Evolutionary conservation across 768 basidiomycete genomes (phyloP), one percentile per base, ranked within the genome.

Genomic region (Lactarius quietus): DNA sequence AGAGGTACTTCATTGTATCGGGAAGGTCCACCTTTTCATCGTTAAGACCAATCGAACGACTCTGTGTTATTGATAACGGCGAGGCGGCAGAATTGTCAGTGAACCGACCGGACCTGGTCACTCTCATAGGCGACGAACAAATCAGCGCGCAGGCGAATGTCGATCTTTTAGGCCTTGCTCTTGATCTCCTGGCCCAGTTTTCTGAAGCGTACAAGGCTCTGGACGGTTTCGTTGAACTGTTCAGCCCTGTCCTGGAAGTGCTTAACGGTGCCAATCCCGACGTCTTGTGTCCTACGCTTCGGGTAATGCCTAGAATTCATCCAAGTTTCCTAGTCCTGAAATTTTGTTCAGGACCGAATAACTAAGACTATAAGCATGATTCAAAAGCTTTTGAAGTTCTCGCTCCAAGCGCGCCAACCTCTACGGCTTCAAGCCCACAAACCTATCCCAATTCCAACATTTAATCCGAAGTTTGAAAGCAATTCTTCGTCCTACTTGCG

Each of bases 381-480:
- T 2, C 78, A 78, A 41, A 84, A 89, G 6, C 75, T 93, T 55
- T 79, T 96, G 53, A 89, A 86, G 70, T 92, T 95, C 72, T 79
- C 92, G 0, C 78, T 74, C 14, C 84, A 89, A 76, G 80, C 85
- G 0, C 89, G 97, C 41, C 83, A 79, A 59, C 93, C 97, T 1
- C 86, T 99, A 33, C 78, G 76, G 3, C 82, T 98, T 26, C 97
- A 99, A 79, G 82, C 90, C 3, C 96, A 98, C 80, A 97, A 95
- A 75, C 92, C 95, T 0, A 96, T 98, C 54, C 93, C 97, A 6
- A 98, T 99, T 70, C 86, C 94, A 5, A 85, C 94, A 0, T 95
- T 93, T 76, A 83, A 93, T 29, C 97, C 97, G 72, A 96, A 95
- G 74, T 99, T 99, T 76, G 95, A 95, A 71, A 76, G 80, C 12